Evolutionary conservation across 1,284 basidiomycete species (phyloP), one percentile per base, ranked within the genome.

Genomic region (Cutaneotrichosporon cavernicola): DNA sequence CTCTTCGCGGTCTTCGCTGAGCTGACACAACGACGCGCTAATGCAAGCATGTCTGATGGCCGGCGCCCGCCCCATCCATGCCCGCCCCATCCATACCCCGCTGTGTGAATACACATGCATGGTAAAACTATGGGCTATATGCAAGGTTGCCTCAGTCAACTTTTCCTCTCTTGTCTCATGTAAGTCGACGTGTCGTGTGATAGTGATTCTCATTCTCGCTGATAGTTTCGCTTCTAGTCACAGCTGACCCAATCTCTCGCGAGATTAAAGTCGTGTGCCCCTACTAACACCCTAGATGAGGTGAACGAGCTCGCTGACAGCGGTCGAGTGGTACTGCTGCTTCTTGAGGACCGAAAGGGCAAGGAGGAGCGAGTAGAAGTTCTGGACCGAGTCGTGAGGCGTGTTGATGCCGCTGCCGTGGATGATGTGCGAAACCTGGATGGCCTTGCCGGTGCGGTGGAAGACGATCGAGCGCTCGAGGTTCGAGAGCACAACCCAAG

Each of bases 341-440:
- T 67, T 67, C 62, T 67, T 62, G 34, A 67, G 65, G 5, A 62
- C 61, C 5, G 60, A 56, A 26, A 64, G 56, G 2, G 65, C 60
- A n/a, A 67, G 63, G 9, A 63, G 26, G 31, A 64, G 62, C 56
- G 62, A 60, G 62, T 64, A 67, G 53, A 67, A 58, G 63, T 67
- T 67, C 65, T 67, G 62, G 38, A 60, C 59, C 32, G 62, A 32
- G 58, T 64, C 60, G 57, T 62, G 62, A 18, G 65, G 62, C n/a
- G 60, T 67, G 34, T 51, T 62, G 38, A 32, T 14, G 51, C 65
- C 65, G 51, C 60, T 30, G 62, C 38, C 36, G 50, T 31, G 2
- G 53, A 67, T 58, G 47, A 56, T 32, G 62, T 67, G 62, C 56
- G 65, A 67, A 30, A 62, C 62, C 11, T 49, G n/a, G 58, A 67